Conservation (phyloP, 75 land plant species). For the Adiantum capillusveneris region DNA sequence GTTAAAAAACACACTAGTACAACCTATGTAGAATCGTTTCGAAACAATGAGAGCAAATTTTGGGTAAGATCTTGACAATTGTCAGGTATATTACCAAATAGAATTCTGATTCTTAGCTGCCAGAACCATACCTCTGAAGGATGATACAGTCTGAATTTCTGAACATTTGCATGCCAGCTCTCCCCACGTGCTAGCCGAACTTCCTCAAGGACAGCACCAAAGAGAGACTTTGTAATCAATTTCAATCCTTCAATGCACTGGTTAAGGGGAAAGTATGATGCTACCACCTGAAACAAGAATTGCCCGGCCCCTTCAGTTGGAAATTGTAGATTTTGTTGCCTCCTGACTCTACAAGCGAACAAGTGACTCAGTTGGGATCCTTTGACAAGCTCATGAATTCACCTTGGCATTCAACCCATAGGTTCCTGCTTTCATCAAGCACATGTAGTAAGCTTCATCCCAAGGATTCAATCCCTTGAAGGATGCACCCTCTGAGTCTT, state of each 20-base stretch:
- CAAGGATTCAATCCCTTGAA: conserved; percentile 61
- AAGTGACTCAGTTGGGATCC: too few species aligned
- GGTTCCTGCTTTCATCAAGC: conserved; percentile 49
- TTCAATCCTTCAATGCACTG: conserved; percentile 87
- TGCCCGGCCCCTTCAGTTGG: too few species aligned
- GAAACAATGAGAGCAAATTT: too few species aligned
- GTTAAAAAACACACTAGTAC: too few species aligned
- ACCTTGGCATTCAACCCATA: conserved; percentile 28
- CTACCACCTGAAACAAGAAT: conserved; percentile 45
- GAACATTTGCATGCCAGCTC: conserved; percentile 89
- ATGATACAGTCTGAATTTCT: conserved; percentile 71
- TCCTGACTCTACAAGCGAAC: too few species aligned
- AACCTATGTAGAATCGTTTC: too few species aligned
- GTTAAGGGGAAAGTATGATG: conserved; percentile 76
- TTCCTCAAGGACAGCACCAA: conserved; percentile 60
- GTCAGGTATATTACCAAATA: too few species aligned
- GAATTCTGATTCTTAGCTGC: too few species aligned
- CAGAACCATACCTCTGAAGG: conserved; percentile 57
- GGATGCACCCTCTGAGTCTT: conserved; percentile 20
- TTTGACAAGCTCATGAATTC: too few species aligned
- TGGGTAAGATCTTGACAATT: too few species aligned
- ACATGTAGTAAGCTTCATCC: conserved; percentile 86
- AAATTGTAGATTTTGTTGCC: too few species aligned
- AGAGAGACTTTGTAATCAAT: conserved; percentile 65
- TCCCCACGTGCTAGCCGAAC: conserved; percentile 77